Base-by-base conservation (phyloP, 1,139 yeast genomes). In the Kurtzmaniella quercitrusa region DNA sequence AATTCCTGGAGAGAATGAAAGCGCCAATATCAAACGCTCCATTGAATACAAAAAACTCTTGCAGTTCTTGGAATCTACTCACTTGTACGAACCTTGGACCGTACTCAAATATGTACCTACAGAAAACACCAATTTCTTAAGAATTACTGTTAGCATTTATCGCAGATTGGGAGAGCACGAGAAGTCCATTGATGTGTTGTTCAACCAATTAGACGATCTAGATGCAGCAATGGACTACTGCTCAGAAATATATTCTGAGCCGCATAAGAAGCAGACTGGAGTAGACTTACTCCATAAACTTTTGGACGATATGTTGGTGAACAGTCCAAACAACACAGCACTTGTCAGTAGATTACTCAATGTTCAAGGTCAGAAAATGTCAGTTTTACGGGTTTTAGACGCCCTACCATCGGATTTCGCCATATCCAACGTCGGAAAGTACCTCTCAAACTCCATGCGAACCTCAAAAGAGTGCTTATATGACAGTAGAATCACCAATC, bases 171-270 rank as follows among this genome's bases (percentile, higher is more conserved):
- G 81, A 1, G 80, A 79, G 46, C 89, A 88, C 55, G 73, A 74
- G 12, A 75, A 79, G 41, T 83, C 91, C 0, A 67, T 93, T 23
- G 79, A 79, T 48, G 77, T 88, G 1, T 70, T 82, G 39, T 81
- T 79, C 44, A 73, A 75, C 45, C 81, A 82, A 37, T 62, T 89
- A 40, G 65, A 76, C 12, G 85, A 85, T 55, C 73, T 79, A 45
- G 65, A 66, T 19, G 68, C 70, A 15, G 86, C 95, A 0, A 74
- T 85, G 49, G 62, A 66, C 40, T 82, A 87, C 56, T 81, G 94
- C 51, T 62, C 78, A 1, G 73, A 72, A 4, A 63, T 85, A 1
- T 81, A 75, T 48, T 55, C 49, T 29, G 57, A 55, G 34, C 63
- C 73, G 0, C 57, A 61, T 12, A 66, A 73, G 41, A 49, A 59